Evolutionary conservation across 139 green algal species (phyloP).

Genomic region (Eudorina sp.): DNA sequence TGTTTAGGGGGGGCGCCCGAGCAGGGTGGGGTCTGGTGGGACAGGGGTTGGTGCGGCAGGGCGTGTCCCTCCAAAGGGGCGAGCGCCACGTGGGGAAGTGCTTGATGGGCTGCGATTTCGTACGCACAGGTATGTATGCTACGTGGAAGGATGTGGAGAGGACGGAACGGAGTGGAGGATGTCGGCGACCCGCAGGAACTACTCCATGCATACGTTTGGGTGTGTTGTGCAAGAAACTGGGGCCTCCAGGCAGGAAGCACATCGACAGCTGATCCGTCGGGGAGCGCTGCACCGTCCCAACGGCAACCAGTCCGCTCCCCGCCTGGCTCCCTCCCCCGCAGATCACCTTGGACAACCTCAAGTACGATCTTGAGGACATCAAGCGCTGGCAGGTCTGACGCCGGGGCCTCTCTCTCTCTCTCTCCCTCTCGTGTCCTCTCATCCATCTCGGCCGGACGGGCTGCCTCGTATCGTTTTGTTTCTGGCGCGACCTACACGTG

Average conservation of each 20-base stretch:
- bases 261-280: too few relatives aligned
- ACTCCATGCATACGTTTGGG: not conserved
- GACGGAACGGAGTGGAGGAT: too few relatives aligned
- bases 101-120: too few relatives aligned
- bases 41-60: too few relatives aligned
- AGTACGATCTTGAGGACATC: conserved; percentile 72
- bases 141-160: too few relatives aligned
- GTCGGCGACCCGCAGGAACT: too few relatives aligned
- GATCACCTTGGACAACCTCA: conserved; percentile 67
- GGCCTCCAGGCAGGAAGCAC: not conserved
- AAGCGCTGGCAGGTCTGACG: conserved; percentile 45
- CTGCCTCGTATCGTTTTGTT: not conserved
- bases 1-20: not conserved
- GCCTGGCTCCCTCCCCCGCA: not conserved
- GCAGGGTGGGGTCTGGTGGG: too few relatives aligned
- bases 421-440: not conserved
- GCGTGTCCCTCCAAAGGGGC: too few relatives aligned
- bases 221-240: not conserved
- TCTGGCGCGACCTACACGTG: too few relatives aligned
- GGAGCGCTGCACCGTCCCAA: not conserved
- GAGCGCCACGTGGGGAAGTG: too few relatives aligned
- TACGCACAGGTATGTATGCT: too few relatives aligned
- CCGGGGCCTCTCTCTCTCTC: not conserved
- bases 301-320: not conserved
- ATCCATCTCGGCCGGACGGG: not conserved